Conservation (phyloP, 345 rosid species). For the Gossypium thurberi region DNA sequence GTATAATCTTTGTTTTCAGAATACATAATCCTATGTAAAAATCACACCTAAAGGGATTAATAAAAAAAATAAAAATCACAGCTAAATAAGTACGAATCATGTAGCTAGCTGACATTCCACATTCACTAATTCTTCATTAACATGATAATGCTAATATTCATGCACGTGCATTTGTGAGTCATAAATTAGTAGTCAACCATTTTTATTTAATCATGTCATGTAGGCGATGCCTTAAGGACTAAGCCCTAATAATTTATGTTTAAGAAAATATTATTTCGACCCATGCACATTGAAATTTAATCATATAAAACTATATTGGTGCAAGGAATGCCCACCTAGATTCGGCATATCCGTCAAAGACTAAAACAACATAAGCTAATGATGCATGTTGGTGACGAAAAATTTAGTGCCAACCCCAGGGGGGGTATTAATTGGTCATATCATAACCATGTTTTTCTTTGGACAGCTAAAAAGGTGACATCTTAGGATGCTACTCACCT, state of each 20-base stretch:
- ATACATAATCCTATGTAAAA: too few relatives aligned
- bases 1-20: too few relatives aligned
- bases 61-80: neutral
- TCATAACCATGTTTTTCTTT: conserved; percentile 7
- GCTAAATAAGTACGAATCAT: neutral
- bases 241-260: conserved; percentile 1
- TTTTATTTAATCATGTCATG: neutral
- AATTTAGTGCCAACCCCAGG: conserved; percentile 1
- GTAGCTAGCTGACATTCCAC: neutral
- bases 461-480: conserved; percentile 22
- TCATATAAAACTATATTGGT: neutral
- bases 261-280: neutral
- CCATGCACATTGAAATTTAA: neutral
- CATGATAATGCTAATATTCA: neutral
- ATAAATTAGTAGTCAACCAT: neutral
- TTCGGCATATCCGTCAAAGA: conserved; percentile 10
- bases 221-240: neutral
- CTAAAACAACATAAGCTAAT: neutral
- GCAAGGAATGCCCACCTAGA: conserved; percentile 11
- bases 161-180: conserved; percentile 8
- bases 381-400: neutral
- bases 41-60: neutral
- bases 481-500: conserved; percentile 27
- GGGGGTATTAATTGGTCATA: neutral
- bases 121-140: neutral